phyloP scores from a whole-genome alignment of 805 yeast genomes.

The Saccharomycopsis synnaedendra region DNA sequence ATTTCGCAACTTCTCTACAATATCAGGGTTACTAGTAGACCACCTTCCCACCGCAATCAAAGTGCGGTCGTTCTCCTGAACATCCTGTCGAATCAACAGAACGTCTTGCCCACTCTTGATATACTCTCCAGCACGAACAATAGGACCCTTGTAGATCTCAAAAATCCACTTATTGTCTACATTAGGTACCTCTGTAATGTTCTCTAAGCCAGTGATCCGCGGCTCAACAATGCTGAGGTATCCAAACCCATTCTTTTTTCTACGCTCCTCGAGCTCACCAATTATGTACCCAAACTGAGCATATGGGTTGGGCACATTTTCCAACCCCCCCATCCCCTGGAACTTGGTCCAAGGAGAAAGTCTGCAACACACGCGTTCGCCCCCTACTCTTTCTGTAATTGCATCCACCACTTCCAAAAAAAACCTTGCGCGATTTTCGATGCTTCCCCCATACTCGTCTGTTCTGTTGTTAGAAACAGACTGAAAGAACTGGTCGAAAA shows the following conservation, averaged over 20 bases:
- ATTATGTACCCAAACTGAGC: constrained; percentile 29
- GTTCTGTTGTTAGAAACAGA: constrained; percentile 32
- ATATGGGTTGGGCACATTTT: constrained; percentile 25
- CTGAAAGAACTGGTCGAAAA: constrained; percentile 45
- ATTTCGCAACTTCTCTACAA: constrained; percentile 24
- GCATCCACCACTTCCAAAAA: constrained; percentile 39
- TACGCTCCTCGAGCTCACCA: constrained; percentile 25
- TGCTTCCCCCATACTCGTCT: constrained; percentile 45
- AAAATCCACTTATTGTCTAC: constrained; percentile 27
- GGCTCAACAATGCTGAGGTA: constrained; percentile 30
- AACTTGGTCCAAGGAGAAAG: constrained; percentile 35
- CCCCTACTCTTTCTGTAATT: constrained; percentile 38
- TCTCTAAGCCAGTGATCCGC: constrained; percentile 19
- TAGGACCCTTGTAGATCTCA: constrained; percentile 34
- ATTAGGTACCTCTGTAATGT: constrained; percentile 22
- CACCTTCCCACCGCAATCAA: constrained; percentile 29
- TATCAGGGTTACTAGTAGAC: constrained; percentile 31
- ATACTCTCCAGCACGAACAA: constrained; percentile 31
- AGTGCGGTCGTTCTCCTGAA: constrained; percentile 31
- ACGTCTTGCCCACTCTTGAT: constrained; percentile 3
- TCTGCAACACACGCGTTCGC: constrained; percentile 30
- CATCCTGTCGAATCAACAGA: constrained; percentile 15
- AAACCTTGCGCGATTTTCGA: constrained; percentile 38
- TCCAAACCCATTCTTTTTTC: constrained; percentile 21
- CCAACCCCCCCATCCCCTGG: constrained; percentile 29